phyloP scores from a whole-genome alignment of 345 rosid species.

The Bruguiera parviflora region DNA sequence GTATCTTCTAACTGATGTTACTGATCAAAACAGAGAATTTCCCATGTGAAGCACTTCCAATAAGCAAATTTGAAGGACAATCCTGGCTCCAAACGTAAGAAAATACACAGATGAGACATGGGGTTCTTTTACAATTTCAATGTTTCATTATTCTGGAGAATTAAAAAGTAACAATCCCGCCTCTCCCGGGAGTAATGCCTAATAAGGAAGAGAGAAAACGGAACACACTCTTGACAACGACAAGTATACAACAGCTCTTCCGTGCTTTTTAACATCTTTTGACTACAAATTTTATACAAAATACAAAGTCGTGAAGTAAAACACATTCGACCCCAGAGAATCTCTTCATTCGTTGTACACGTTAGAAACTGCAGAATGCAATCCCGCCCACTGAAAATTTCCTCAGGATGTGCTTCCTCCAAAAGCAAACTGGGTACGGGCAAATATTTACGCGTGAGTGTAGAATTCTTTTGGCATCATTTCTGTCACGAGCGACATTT shows the following conservation, averaged over 20 bases:
- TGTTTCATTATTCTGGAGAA: neutral
- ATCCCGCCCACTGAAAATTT: neutral
- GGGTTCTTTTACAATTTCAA: neutral
- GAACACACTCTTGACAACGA: neutral
- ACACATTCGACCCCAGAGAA: neutral
- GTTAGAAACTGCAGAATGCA: neutral
- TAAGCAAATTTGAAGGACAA: neutral
- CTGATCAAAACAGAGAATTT: too few species aligned
- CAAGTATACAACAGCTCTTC: neutral
- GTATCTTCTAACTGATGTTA: too few species aligned
- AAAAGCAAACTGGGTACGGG: neutral
- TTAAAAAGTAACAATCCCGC: neutral
- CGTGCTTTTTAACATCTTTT: neutral
- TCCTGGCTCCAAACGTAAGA: neutral
- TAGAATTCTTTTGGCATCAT: constrained; percentile 4
- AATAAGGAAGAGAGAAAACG: neutral
- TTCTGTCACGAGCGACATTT: constrained; percentile 37
- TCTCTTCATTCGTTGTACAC: neutral
- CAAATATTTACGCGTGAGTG: too few species aligned
- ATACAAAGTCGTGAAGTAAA: neutral
- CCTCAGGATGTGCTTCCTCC: neutral
- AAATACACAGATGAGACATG: neutral
- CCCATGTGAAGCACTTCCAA: neutral
- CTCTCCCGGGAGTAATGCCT: neutral
- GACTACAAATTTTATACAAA: neutral